Evolutionary conservation across 441 rosid species (phyloP).

Genomic region (Cnidoscolus chayamansa): DNA sequence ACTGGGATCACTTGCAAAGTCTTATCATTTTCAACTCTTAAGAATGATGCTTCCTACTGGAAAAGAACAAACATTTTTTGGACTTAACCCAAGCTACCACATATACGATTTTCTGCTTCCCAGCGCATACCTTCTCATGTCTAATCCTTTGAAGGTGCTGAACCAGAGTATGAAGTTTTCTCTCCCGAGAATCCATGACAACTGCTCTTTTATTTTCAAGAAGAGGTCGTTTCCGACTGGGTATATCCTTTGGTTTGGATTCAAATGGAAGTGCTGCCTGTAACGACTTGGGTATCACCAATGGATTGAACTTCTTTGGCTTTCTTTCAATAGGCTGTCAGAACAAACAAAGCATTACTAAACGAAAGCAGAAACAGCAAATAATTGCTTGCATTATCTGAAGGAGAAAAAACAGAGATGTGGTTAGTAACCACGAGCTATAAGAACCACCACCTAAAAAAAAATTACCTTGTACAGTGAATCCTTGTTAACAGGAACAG

Average conservation of each 20-base stretch:
- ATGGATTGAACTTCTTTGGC: conserved; percentile 62
- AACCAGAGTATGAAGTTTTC: conserved; percentile 45
- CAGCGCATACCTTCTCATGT: conserved; percentile 50
- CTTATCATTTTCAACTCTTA: too few relatives aligned
- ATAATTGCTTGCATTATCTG: neutral
- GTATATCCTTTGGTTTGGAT: conserved; percentile 71
- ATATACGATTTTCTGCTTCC: neutral
- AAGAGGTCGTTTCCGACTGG: conserved; percentile 39
- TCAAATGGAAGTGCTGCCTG: conserved; percentile 68
- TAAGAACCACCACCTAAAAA: neutral
- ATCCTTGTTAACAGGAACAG: conserved; percentile 79
- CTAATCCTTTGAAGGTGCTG: conserved; percentile 58
- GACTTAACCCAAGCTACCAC: neutral
- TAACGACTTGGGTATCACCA: conserved; percentile 66
- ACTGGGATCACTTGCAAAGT: too few relatives aligned
- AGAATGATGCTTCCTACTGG: too few relatives aligned
- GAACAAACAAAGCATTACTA: conserved; percentile 14
- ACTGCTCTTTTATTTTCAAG: conserved; percentile 74
- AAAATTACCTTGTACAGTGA: conserved; percentile 72
- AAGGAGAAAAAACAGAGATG: neutral
- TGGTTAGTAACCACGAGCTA: too few relatives aligned
- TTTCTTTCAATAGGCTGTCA: conserved; percentile 73
- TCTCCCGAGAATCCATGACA: conserved; percentile 66
- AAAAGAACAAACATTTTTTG: too few relatives aligned
- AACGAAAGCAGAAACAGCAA: neutral